A percentile compares a stretch with the other conserved stretches of the same genome.
phyloP scores from a whole-genome alignment of 2,329 filamentous ascomycete genomes.

The Neopestalotiopsis sp. region DNA sequence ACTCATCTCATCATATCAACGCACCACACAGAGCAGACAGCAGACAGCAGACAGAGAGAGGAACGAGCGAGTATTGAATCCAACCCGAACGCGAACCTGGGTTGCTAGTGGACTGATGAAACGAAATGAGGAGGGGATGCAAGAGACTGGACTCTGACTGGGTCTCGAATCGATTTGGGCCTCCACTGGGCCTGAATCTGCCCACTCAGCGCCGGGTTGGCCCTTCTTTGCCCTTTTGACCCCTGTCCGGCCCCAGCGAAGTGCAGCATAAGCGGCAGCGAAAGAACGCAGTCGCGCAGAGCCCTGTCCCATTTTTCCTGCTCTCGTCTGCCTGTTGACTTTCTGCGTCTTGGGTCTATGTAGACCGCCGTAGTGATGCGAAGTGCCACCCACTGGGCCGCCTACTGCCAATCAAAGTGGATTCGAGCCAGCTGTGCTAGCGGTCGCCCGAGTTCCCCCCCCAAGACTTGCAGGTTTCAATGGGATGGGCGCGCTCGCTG shows the following conservation, averaged over 20 bases:
- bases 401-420: conserved; percentile 14
- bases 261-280: neutral
- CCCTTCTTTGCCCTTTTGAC: neutral
- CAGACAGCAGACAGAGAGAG: neutral
- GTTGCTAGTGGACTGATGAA: conserved; percentile 3
- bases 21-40: too few relatives aligned
- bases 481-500: neutral
- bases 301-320: neutral
- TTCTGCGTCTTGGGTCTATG: conserved; percentile 4
- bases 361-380: conserved; percentile 9
- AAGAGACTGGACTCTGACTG: conserved; percentile 10
- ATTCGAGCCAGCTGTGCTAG: neutral
- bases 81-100: neutral
- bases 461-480: conserved; percentile 15
- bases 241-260: neutral
- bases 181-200: neutral
- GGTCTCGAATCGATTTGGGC: conserved; percentile 11
- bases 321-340: neutral
- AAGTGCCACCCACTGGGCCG: neutral
- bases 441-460: neutral
- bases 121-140: conserved; percentile 15
- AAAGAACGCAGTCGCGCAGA: neutral
- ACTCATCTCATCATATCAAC: neutral
- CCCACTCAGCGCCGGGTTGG: neutral
- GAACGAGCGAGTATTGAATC: neutral